Percentiles rank a stretch among this genome's conserved stretches.
Evolutionary conservation across 2,329 filamentous ascomycete species (phyloP).

Genomic region (Drechslerella stenobrocha): DNA sequence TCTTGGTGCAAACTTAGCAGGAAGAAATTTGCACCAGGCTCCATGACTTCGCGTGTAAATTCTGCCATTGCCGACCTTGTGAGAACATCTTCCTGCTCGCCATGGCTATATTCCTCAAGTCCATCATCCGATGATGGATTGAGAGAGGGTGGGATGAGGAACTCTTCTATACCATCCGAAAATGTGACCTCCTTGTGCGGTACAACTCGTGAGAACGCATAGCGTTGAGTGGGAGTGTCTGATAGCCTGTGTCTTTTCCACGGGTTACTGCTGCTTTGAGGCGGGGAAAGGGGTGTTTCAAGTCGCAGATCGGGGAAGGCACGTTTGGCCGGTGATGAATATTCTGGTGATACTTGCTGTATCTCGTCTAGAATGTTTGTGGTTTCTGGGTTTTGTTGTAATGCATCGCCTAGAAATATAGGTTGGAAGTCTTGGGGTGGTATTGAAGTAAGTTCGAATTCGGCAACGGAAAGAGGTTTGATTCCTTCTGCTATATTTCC

Average conservation of each 20-base stretch:
- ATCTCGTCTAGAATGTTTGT: constrained; percentile 2
- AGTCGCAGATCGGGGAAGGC: constrained; percentile 5
- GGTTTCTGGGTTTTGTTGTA: constrained; percentile 7
- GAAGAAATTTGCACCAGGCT: constrained; percentile 35
- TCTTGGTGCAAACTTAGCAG: constrained; percentile 35
- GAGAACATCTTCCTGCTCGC: not conserved
- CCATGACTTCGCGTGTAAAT: constrained; percentile 28
- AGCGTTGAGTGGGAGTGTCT: no score
- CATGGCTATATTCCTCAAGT: not conserved
- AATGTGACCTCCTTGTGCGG: constrained; percentile 13
- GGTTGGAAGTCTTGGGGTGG: no score
- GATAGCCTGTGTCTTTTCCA: not conserved
- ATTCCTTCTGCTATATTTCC: constrained; percentile 2
- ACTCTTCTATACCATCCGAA: constrained; percentile 20
- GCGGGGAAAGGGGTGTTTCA: constrained; percentile 26
- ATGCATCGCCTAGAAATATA: no score
- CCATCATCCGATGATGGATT: constrained; percentile 29
- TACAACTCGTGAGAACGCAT: not conserved
- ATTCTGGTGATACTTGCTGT: constrained; percentile 2
- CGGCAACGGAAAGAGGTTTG: constrained; percentile 1
- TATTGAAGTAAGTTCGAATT: no score
- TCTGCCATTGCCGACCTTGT: constrained; percentile 25
- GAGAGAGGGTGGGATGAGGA: constrained; percentile 30
- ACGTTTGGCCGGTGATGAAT: constrained; percentile 11
- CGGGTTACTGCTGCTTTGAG: constrained; percentile 21